These are phyloP conservation scores for Breviolum minutum DNA, from an alignment of 73 alveolate genomes.

Conservation along the genomic window DNA sequence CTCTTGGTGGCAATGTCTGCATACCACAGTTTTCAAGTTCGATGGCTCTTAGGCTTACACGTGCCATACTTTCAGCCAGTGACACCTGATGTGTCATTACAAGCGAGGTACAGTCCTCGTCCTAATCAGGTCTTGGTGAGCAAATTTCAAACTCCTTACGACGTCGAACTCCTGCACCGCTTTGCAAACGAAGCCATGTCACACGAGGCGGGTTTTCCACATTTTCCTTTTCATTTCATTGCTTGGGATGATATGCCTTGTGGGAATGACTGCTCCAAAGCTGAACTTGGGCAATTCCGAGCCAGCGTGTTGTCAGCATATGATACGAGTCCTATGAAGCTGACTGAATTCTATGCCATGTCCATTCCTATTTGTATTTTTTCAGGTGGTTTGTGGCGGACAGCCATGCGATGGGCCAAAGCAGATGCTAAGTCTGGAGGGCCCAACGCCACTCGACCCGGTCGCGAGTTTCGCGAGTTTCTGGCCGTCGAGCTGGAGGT, in stretches of 20 bases:
- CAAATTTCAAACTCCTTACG: slow-evolving; percentile 34
- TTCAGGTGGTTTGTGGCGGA: slow-evolving; percentile 57
- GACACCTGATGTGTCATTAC: slow-evolving; percentile 45
- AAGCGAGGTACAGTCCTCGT: slow-evolving; percentile 8
- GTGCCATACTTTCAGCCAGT: slow-evolving; percentile 61
- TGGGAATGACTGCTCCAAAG: slow-evolving; percentile 54
- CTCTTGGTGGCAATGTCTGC: slow-evolving; percentile 77
- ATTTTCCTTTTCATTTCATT: slow-evolving; percentile 13
- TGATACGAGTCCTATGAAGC: slow-evolving; percentile 75
- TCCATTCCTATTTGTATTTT: slow-evolving; percentile 38
- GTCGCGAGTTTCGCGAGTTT: not conserved
- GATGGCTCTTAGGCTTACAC: slow-evolving; percentile 25
- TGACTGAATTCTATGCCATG: slow-evolving; percentile 58
- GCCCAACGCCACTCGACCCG: slow-evolving; percentile 23
- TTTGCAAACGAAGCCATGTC: not conserved
- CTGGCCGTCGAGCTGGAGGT: not conserved
- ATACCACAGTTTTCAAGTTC: slow-evolving; percentile 57
- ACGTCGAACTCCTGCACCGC: not conserved
- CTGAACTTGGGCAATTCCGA: slow-evolving; percentile 43
- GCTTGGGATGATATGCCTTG: slow-evolving; percentile 75
- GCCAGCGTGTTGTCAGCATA: slow-evolving; percentile 71
- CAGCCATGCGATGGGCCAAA: slow-evolving; percentile 81
- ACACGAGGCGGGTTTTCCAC: not conserved
- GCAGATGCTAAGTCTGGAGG: slow-evolving; percentile 70
- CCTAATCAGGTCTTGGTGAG: slow-evolving; percentile 45